Evolutionary conservation across 805 yeast genomes (phyloP).

Genomic region (Saccharomycopsis selenospora): DNA sequence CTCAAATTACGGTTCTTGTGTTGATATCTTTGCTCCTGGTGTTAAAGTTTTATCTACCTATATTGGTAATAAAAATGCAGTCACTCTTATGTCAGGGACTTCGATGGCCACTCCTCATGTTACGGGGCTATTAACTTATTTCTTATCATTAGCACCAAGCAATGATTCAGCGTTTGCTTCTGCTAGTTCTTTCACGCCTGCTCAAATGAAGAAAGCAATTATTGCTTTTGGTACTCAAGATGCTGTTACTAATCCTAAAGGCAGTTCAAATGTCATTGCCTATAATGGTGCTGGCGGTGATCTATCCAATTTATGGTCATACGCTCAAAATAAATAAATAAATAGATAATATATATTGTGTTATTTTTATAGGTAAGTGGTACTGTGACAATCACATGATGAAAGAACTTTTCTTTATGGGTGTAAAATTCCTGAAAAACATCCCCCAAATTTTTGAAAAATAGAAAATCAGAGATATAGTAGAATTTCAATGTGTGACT

Average conservation of each 20-base stretch:
- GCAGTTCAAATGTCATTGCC: slow-evolving; percentile 69
- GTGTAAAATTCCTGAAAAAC: too few relatives aligned
- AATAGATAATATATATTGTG: not conserved
- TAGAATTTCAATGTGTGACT: too few relatives aligned
- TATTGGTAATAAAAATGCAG: slow-evolving; percentile 44
- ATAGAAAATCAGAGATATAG: too few relatives aligned
- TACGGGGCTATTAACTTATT: slow-evolving; percentile 50
- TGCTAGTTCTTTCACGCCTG: slow-evolving; percentile 52
- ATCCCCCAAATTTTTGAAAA: too few relatives aligned
- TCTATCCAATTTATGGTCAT: slow-evolving; percentile 62
- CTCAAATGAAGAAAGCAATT: slow-evolving; percentile 68
- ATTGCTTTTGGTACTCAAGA: slow-evolving; percentile 60
- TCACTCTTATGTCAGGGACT: slow-evolving; percentile 49
- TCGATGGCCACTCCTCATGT: slow-evolving; percentile 61
- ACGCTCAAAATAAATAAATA: too few relatives aligned
- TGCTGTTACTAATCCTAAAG: slow-evolving; percentile 53
- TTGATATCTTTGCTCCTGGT: slow-evolving; percentile 50
- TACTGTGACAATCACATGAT: too few relatives aligned
- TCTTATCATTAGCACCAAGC: slow-evolving; percentile 66
- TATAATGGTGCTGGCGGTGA: slow-evolving; percentile 78
- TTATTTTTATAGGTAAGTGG: not conserved
- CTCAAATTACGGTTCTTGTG: slow-evolving; percentile 48
- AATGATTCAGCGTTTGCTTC: slow-evolving; percentile 49
- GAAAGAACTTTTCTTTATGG: too few relatives aligned
- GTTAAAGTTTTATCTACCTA: slow-evolving; percentile 49